These are phyloP conservation scores for Euptelea pleiosperma DNA, from an alignment of 164 flowering plant genomes.

Conservation along the genomic window DNA sequence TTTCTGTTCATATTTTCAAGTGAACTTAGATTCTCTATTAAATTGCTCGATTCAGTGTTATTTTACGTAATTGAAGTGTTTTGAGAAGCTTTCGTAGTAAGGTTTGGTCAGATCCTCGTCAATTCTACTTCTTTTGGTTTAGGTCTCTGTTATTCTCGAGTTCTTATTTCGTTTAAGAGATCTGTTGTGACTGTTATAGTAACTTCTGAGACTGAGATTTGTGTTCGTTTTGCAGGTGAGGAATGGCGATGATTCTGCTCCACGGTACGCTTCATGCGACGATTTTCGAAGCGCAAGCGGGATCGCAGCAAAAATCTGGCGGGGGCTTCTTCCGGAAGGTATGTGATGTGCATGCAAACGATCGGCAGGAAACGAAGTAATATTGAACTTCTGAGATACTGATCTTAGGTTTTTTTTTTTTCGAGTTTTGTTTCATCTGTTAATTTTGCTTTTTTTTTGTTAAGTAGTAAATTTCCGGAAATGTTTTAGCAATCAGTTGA, in stretches of 20 bases:
- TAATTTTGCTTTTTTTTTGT: too few species aligned
- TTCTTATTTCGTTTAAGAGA: neutral
- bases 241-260: constrained; percentile 42
- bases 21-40: too few species aligned
- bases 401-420: too few species aligned
- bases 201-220: constrained; percentile 16
- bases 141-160: neutral
- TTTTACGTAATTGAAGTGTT: too few species aligned
- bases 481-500: too few species aligned
- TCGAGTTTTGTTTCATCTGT: neutral
- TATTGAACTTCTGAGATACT: too few species aligned
- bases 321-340: constrained; percentile 39
- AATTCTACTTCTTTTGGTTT: neutral
- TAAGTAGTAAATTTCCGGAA: too few species aligned
- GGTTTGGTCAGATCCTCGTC: neutral
- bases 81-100: too few species aligned
- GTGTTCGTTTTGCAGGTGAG: neutral
- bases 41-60: too few species aligned
- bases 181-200: neutral
- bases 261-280: constrained; percentile 68
- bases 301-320: constrained; percentile 15
- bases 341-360: neutral
- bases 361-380: neutral
- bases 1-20: too few species aligned
- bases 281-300: constrained; percentile 41